A percentile compares a stretch with the other conserved stretches of the same genome.
Evolutionary conservation across 768 basidiomycete genomes (phyloP).

Genomic region (Dictyophora rubrovolvata): DNA sequence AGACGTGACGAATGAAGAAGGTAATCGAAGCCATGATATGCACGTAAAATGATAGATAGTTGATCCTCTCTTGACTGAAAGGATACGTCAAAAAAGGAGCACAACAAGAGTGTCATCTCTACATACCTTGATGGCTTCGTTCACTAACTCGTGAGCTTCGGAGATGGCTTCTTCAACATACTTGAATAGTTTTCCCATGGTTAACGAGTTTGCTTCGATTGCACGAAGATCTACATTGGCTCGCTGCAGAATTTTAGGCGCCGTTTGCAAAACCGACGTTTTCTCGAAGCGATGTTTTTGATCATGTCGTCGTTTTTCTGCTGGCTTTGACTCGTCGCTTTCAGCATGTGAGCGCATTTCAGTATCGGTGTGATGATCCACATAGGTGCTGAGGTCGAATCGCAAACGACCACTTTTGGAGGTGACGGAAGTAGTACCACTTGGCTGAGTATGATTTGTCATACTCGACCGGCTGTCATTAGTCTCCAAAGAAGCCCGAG

Average conservation of each 20-base stretch:
- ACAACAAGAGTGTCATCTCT: neutral
- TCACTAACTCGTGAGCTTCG: neutral
- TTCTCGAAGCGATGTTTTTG: neutral
- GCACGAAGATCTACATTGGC: neutral
- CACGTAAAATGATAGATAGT: neutral
- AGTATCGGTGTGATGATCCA: neutral
- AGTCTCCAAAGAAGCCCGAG: neutral
- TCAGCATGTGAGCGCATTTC: neutral
- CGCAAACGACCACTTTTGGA: neutral
- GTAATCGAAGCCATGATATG: neutral
- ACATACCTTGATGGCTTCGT: slow-evolving; percentile 5
- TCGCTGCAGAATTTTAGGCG: neutral
- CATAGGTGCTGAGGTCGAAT: neutral
- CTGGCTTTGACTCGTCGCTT: neutral
- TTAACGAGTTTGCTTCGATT: neutral
- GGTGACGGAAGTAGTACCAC: neutral
- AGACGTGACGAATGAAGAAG: slow-evolving; percentile 19
- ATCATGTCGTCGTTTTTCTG: neutral
- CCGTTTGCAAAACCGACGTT: neutral
- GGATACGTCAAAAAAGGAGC: neutral
- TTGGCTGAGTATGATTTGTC: neutral
- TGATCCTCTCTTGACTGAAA: slow-evolving; percentile 5
- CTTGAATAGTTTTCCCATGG: neutral
- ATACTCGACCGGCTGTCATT: neutral
- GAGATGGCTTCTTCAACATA: neutral